Conservation (phyloP, 345 rosid species). For the Hibiscus tridactylites region DNA sequence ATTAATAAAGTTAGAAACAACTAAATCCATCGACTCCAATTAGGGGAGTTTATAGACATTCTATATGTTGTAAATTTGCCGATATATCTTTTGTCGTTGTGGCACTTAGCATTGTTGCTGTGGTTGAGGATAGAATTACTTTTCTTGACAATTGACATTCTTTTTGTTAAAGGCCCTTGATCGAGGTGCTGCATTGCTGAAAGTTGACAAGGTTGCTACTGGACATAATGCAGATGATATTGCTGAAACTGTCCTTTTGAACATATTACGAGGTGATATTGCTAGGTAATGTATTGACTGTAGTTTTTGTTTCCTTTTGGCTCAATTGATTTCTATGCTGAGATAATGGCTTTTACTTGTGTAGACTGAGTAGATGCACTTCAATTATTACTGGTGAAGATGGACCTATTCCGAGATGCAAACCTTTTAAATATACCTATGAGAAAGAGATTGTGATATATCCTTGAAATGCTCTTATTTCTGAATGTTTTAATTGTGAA, state of each 20-base stretch:
- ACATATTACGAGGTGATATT: slow-evolving; percentile 86
- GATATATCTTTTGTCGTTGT: neutral
- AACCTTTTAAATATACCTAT: slow-evolving; percentile 88
- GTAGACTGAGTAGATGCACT: slow-evolving; percentile 84
- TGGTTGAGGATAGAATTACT: neutral
- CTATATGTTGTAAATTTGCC: neutral
- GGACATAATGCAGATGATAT: slow-evolving; percentile 98
- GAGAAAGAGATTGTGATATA: slow-evolving; percentile 98
- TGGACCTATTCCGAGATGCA: slow-evolving; percentile 94
- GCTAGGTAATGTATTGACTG: slow-evolving; percentile 48
- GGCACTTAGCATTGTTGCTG: neutral
- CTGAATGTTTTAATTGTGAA: neutral
- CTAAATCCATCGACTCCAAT: neutral
- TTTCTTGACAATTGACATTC: slow-evolving; percentile 11
- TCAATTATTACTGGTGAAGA: slow-evolving; percentile 89
- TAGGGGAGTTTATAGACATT: neutral
- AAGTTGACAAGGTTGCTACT: slow-evolving; percentile 85
- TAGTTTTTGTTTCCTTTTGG: neutral
- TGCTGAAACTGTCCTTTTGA: slow-evolving; percentile 87
- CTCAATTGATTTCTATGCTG: neutral
- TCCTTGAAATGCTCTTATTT: slow-evolving; percentile 30
- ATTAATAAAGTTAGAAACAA: no score
- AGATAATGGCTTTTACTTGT: neutral
- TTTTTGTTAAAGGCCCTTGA: slow-evolving; percentile 71
- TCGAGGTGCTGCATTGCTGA: slow-evolving; percentile 78